Conservation (phyloP, 2,329 filamentous ascomycete genomes). For the Ophiocordyceps camponoti-saundersi region DNA sequence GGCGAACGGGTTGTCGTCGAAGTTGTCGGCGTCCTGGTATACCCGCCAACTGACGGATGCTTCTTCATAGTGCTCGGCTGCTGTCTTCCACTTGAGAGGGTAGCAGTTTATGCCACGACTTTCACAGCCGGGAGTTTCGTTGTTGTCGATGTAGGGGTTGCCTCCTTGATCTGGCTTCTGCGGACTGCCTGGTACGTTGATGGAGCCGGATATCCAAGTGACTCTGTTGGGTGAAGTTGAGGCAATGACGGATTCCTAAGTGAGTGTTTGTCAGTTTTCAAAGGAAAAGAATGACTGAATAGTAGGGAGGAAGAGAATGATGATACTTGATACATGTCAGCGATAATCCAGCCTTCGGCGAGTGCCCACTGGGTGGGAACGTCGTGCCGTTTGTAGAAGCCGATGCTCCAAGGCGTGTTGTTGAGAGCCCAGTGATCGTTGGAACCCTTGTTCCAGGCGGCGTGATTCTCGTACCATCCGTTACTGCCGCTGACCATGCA, state of each 20-base stretch:
- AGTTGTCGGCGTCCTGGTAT: conserved; percentile 31
- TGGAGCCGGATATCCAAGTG: conserved; percentile 29
- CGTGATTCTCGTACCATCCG: conserved; percentile 33
- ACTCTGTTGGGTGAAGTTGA: conserved; percentile 36
- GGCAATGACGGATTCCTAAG: conserved; percentile 27
- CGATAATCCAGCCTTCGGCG: conserved; percentile 35
- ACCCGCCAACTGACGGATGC: conserved; percentile 32
- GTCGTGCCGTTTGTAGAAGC: conserved; percentile 30
- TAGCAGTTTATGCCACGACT: conserved; percentile 28
- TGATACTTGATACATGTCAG: conserved; percentile 33
- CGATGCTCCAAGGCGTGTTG: conserved; percentile 36
- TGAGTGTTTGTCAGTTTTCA: not conserved
- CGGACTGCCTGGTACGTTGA: conserved; percentile 29
- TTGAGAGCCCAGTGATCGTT: conserved; percentile 36
- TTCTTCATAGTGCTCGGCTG: conserved; percentile 28
- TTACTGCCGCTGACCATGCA: conserved; percentile 35
- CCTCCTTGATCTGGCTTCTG: conserved; percentile 24
- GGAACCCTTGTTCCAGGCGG: conserved; percentile 28
- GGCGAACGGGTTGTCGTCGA: conserved; percentile 35
- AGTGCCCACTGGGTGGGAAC: conserved; percentile 37
- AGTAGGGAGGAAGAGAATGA: not conserved
- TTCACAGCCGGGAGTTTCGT: conserved; percentile 28
- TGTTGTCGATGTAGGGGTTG: conserved; percentile 29
- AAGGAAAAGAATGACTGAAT: not conserved
- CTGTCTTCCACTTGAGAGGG: conserved; percentile 35